phyloP scores from a whole-genome alignment of 164 flowering plant species.

The Protea cynaroides region DNA sequence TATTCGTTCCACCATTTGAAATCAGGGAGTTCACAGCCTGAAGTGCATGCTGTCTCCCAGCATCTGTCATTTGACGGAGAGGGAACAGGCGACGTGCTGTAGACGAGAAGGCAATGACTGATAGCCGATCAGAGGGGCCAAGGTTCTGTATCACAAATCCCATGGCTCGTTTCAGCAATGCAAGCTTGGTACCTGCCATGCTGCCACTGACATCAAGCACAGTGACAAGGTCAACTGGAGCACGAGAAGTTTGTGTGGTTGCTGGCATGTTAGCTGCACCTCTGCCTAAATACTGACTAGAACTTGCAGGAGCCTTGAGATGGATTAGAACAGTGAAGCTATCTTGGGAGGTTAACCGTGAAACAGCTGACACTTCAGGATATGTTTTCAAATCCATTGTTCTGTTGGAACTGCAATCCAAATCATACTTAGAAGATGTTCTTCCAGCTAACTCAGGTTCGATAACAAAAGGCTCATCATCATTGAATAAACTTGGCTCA shows the following conservation, averaged over 20 bases:
- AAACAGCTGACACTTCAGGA: slow-evolving; percentile 70
- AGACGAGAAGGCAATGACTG: slow-evolving; percentile 62
- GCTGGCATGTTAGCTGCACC: slow-evolving; percentile 17
- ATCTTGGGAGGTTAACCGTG: slow-evolving; percentile 35
- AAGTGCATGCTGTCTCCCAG: slow-evolving; percentile 47
- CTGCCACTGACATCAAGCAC: slow-evolving; percentile 70
- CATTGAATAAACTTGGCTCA: slow-evolving; percentile 70
- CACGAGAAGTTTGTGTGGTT: slow-evolving; percentile 34
- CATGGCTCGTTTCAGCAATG: slow-evolving; percentile 62
- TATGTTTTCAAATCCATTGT: slow-evolving; percentile 49
- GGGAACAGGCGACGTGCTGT: slow-evolving; percentile 62
- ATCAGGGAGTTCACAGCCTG: slow-evolving; percentile 52
- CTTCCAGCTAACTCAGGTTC: slow-evolving; percentile 17
- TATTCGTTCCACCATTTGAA: slow-evolving; percentile 65
- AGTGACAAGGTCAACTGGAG: slow-evolving; percentile 61
- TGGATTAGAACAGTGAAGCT: slow-evolving; percentile 46
- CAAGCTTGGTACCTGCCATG: slow-evolving; percentile 72
- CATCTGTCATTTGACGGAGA: slow-evolving; percentile 49
- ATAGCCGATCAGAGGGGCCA: slow-evolving; percentile 50
- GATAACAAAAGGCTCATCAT: slow-evolving; percentile 55
- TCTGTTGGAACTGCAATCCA: slow-evolving; percentile 14
- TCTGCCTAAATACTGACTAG: slow-evolving; percentile 8
- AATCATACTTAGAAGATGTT: slow-evolving; percentile 12
- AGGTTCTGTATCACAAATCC: slow-evolving; percentile 69
- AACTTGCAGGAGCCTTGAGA: slow-evolving; percentile 40